Evolutionary conservation across 768 basidiomycete genomes (phyloP).

Genomic region (Terana coerulea): DNA sequence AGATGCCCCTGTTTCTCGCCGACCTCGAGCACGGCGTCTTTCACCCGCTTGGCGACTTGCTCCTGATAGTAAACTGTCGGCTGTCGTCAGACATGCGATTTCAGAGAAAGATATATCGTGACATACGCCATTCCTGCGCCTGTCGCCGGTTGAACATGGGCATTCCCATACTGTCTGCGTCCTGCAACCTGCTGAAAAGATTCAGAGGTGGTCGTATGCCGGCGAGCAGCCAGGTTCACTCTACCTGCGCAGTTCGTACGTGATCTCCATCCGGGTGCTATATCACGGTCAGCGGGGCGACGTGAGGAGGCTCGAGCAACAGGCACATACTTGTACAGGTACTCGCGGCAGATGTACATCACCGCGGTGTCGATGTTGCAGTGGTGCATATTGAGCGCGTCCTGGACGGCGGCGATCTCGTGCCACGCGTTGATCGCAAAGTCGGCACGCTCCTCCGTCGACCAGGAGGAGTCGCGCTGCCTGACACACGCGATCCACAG

Average conservation of each 20-base stretch:
- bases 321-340: conserved; percentile 64
- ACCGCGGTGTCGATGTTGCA: conserved; percentile 71
- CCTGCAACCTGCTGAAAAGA: conserved; percentile 44
- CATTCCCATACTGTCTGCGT: conserved; percentile 40
- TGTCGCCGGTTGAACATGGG: conserved; percentile 68
- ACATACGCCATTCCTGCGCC: conserved; percentile 78
- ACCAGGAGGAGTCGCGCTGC: conserved; percentile 38
- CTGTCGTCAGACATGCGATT: no score
- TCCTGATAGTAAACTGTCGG: conserved; percentile 64
- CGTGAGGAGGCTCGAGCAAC: conserved; percentile 6
- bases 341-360: conserved; percentile 65
- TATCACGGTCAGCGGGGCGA: conserved; percentile 16
- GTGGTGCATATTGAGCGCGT: conserved; percentile 59
- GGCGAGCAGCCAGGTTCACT: conserved; percentile 31
- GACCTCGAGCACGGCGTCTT: conserved; percentile 48
- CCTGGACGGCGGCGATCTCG: conserved; percentile 67
- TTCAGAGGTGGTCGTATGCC: conserved; percentile 16
- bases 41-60: conserved; percentile 59
- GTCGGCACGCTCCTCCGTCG: conserved; percentile 52
- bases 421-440: conserved; percentile 58
- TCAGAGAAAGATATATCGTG: background rate
- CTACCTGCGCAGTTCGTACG: conserved; percentile 64
- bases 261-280: conserved; percentile 63
- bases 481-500: conserved; percentile 72
- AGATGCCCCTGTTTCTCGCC: conserved; percentile 48